Conservation (phyloP, 2,329 filamentous ascomycete genomes). For the Chaetomiaceae sp. region DNA sequence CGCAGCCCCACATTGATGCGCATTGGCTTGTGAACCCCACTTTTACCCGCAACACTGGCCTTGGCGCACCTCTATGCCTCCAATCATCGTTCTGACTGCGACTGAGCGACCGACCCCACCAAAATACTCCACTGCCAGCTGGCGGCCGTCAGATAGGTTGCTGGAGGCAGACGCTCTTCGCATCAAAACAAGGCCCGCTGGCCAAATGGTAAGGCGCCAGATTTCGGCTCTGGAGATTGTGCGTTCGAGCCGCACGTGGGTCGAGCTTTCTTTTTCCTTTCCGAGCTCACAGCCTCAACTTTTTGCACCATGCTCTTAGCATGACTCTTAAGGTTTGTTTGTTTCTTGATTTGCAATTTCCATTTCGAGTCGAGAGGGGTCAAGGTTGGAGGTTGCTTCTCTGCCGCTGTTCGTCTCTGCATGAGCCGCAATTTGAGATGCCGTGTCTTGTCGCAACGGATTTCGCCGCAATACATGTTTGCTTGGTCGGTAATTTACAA, state of each 20-base stretch:
- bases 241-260: slow-evolving; percentile 28
- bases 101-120: no score
- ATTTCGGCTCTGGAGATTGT: slow-evolving; percentile 29
- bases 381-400: no score
- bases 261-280: slow-evolving; percentile 19
- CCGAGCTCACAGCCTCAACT: neutral
- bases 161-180: no score
- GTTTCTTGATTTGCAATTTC: no score
- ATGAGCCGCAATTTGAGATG: neutral
- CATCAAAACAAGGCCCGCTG: no score
- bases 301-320: no score
- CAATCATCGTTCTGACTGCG: neutral
- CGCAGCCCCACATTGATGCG: slow-evolving; percentile 15
- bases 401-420: neutral
- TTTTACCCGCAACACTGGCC: slow-evolving; percentile 14
- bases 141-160: no score
- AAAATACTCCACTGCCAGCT: no score
- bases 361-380: neutral
- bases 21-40: slow-evolving; percentile 4
- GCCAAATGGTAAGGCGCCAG: slow-evolving; percentile 29
- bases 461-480: no score
- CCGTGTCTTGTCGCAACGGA: no score
- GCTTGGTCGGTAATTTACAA: no score
- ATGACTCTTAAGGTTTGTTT: no score
- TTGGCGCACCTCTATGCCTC: neutral